These are phyloP conservation scores for Carallia pectinifolia DNA, from an alignment of 345 rosid genomes.

Conservation along the genomic window DNA sequence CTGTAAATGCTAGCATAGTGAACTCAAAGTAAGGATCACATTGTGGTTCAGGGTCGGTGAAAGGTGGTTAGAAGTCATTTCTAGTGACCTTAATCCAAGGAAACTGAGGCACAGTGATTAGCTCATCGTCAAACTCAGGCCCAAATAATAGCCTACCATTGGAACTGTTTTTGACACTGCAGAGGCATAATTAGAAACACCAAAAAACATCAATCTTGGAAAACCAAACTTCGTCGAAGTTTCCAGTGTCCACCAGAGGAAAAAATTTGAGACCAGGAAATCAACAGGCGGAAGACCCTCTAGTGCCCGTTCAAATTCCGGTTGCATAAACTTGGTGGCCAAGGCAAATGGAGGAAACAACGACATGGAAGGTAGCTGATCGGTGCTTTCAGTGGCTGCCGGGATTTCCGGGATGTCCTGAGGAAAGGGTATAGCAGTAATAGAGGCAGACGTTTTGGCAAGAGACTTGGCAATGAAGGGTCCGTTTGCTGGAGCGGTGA, in stretches of 20 bases:
- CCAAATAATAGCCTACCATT: constrained; percentile 7
- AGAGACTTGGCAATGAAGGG: constrained; percentile 50
- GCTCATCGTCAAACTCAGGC: constrained; percentile 37
- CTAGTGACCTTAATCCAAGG: constrained; percentile 62
- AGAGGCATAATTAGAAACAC: constrained; percentile 35
- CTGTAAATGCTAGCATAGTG: too few relatives aligned
- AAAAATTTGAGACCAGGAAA: constrained; percentile 63
- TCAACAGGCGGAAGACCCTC: constrained; percentile 38
- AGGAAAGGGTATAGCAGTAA: constrained; percentile 53
- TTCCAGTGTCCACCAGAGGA: constrained; percentile 81
- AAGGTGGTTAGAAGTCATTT: constrained; percentile 32
- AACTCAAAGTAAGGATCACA: background rate
- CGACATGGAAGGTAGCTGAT: constrained; percentile 62
- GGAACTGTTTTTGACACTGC: constrained; percentile 12
- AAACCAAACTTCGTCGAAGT: constrained; percentile 60
- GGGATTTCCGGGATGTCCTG: constrained; percentile 46
- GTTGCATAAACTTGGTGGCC: constrained; percentile 62
- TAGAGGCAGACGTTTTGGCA: constrained; percentile 31
- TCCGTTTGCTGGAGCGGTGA: constrained; percentile 66
- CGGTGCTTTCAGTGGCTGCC: constrained; percentile 61
- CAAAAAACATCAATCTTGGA: constrained; percentile 52
- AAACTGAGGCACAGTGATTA: constrained; percentile 47
- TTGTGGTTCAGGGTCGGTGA: constrained; percentile 13
- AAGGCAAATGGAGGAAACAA: constrained; percentile 44
- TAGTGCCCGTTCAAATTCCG: constrained; percentile 46